These are phyloP conservation scores for Gymnopus androsaceus DNA, from an alignment of 1,284 basidiomycete species.

Conservation along the genomic window DNA sequence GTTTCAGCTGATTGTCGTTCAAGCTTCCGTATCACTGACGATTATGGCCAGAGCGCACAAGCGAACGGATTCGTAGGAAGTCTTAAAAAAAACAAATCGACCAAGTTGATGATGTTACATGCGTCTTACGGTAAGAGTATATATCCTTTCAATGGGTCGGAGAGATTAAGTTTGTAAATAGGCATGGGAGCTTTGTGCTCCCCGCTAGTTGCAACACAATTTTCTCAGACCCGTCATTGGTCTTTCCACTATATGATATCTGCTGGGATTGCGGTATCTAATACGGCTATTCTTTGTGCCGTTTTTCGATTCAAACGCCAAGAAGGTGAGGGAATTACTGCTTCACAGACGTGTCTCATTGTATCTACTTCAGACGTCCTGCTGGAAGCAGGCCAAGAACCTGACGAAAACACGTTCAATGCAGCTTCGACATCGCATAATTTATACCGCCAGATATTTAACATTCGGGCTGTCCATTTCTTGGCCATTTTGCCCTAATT, in stretches of 20 bases:
- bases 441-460: slow-evolving; percentile 52
- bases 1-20: slow-evolving; percentile 3
- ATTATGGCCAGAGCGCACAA: slow-evolving; percentile 51
- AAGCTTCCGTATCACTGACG: neutral
- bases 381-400: slow-evolving; percentile 32
- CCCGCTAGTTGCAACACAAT: slow-evolving; percentile 66
- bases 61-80: slow-evolving; percentile 57
- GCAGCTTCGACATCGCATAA: slow-evolving; percentile 25
- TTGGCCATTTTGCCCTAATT: slow-evolving; percentile 54
- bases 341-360: neutral
- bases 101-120: slow-evolving; percentile 58
- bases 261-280: slow-evolving; percentile 56
- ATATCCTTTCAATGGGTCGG: neutral
- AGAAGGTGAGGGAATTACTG: slow-evolving; percentile 41
- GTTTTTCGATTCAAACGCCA: slow-evolving; percentile 61
- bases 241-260: slow-evolving; percentile 69
- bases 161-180: slow-evolving; percentile 23
- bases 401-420: slow-evolving; percentile 15
- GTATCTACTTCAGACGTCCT: slow-evolving; percentile 22
- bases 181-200: slow-evolving; percentile 60
- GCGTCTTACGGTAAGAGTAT: slow-evolving; percentile 45
- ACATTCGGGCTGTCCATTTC: slow-evolving; percentile 48
- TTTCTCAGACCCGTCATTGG: slow-evolving; percentile 50
- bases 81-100: slow-evolving; percentile 41
- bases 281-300: slow-evolving; percentile 40